Base-by-base conservation (phyloP, 305 asterid species). In the Petunia hybrid region DNA sequence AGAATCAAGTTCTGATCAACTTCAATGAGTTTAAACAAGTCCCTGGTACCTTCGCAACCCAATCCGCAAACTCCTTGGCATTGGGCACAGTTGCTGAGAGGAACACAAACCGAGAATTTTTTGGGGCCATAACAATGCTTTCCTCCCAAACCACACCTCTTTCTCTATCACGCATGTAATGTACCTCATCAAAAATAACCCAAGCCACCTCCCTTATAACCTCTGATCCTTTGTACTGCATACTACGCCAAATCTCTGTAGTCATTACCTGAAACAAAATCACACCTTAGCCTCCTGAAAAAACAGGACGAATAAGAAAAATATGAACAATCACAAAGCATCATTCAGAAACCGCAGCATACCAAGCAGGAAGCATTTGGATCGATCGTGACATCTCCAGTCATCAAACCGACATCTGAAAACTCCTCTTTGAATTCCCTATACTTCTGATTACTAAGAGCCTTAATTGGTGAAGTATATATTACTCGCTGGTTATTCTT, bases 91-190 rank as follows among this genome's bases (percentile, higher is more conserved):
- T 94, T 73, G 99, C 98, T 38, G 98, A 95, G 80, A 95, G 97
- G 85, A 95, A 94, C 22, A 95, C 97, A 88, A 94, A 94, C 14
- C 91, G 90, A 12, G 99, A 88, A 79, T 94, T 94, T 91, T 88
- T 91, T 3, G 98, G 98, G 67, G 98, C 98, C 98, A 95, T 94
- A 73, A 95, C 98, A 82, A 92, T 95, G 83, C 98, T 94, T 84
- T 95, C 99, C 89, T 94, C 98, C 98, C 98, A 95, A 41, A 95
- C 99, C 36, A 95, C 99, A 66, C 99, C 98, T 83, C 99, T 91
- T 87, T 95, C 99, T 82, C 97, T 87, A 76, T 95, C 99, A 87
- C 98, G 92, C 98, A 94, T 95, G 88, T 95, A 95, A 87, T 95
- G 99, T 83, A 95, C 98, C 89, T 94, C 99, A 83, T 96, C 99